Conservation (phyloP, 495 filamentous ascomycete genomes). For the Penicillium ucsense region DNA sequence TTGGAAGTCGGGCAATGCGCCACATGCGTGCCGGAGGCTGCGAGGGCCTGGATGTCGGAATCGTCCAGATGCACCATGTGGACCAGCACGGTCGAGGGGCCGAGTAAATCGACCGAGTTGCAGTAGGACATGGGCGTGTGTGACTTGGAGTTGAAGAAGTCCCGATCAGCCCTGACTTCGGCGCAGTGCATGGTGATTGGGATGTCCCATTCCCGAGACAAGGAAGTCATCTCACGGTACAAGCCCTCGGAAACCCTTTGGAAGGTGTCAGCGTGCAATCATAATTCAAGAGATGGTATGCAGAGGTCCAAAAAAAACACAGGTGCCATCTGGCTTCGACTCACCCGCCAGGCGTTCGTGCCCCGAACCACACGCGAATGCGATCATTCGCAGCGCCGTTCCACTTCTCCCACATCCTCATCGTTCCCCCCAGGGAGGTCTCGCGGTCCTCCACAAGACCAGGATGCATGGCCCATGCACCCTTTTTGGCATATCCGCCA, state of each 20-base stretch:
- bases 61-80: slow-evolving; percentile 42
- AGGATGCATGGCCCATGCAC: slow-evolving; percentile 42
- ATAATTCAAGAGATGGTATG: neutral
- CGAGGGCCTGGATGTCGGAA: slow-evolving; percentile 29
- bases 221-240: slow-evolving; percentile 35
- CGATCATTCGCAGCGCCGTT: slow-evolving; percentile 36
- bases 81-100: slow-evolving; percentile 28
- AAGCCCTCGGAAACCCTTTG: slow-evolving; percentile 32
- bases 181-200: slow-evolving; percentile 35
- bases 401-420: slow-evolving; percentile 41
- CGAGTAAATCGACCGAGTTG: slow-evolving; percentile 28
- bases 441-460: slow-evolving; percentile 36
- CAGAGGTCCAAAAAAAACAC: neutral
- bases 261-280: neutral
- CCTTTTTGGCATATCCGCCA: slow-evolving; percentile 32
- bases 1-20: slow-evolving; percentile 44
- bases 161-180: slow-evolving; percentile 28
- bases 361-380: slow-evolving; percentile 43
- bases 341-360: slow-evolving; percentile 40
- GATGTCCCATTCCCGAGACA: slow-evolving; percentile 33
- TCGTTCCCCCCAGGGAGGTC: slow-evolving; percentile 31
- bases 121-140: slow-evolving; percentile 39
- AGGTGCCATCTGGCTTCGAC: neutral
- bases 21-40: slow-evolving; percentile 32
- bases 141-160: slow-evolving; percentile 29